Evolutionary conservation across 2,329 filamentous ascomycete species (phyloP).

Genomic region (Apiospora phragmitis): DNA sequence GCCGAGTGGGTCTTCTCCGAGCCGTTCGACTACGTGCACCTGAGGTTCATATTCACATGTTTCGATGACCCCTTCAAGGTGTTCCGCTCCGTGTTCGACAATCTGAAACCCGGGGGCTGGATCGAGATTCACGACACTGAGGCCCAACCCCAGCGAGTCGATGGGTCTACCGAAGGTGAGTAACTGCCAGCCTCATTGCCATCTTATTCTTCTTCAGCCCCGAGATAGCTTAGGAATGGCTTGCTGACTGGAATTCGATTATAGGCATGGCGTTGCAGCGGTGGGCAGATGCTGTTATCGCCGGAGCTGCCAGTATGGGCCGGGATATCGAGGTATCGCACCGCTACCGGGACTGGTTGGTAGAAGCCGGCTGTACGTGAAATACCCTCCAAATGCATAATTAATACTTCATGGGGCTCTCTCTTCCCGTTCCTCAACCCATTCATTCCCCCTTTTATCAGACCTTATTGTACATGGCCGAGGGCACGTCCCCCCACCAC

Average conservation of each 20-base stretch:
- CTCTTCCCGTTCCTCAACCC: not conserved
- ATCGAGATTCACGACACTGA: slow-evolving; percentile 7
- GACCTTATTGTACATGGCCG: too few species aligned
- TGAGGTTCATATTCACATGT: not conserved
- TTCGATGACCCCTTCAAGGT: slow-evolving; percentile 4
- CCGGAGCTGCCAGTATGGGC: not conserved
- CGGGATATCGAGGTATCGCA: not conserved
- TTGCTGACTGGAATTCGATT: not conserved
- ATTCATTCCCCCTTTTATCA: not conserved
- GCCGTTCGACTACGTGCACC: slow-evolving; percentile 12
- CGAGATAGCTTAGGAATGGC: too few species aligned
- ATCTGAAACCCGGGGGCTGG: slow-evolving; percentile 10
- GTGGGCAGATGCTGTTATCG: not conserved
- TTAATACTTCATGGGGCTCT: too few species aligned
- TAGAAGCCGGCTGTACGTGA: slow-evolving; percentile 5
- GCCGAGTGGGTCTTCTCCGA: slow-evolving; percentile 9
- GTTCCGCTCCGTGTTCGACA: not conserved
- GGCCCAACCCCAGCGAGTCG: not conserved
- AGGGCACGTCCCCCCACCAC: too few species aligned
- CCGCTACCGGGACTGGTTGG: not conserved
- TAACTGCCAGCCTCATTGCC: too few species aligned
- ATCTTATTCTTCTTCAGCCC: not conserved
- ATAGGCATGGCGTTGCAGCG: not conserved
- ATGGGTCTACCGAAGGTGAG: not conserved
- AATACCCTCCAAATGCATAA: too few species aligned